Evolutionary conservation across 768 basidiomycete species (phyloP), one percentile per base, ranked within the genome.

Genomic region (Hypsizygus marmoreus): DNA sequence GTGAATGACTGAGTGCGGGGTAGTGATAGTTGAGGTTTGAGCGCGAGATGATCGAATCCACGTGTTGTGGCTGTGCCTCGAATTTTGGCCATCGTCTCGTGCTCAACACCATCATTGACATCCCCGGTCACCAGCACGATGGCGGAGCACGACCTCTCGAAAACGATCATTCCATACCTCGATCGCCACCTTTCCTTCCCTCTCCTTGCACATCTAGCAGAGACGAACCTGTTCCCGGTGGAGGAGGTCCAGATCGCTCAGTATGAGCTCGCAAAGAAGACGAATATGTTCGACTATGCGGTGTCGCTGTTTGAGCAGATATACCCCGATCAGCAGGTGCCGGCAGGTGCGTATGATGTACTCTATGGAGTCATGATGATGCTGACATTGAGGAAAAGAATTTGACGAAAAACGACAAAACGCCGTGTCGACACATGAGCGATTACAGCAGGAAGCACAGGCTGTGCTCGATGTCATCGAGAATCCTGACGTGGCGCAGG

Each of bases 221-320:
- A 89, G 53, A 80, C 76, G 6, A 79, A 80, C 12, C 67, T 88
- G 25, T 97, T 93, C 66, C 77, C 90, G 1, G 73, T 78, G 19
- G 77, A 88, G 32, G 82, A 97, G 55, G 79, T 97, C 47, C 82
- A 84, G 47, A 71, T 81, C 26, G 95, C 95, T 25, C 95, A 95
- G 71, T 95, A 95, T 86, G 93, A 97, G 60, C 84, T 97, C 41
- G 90, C 92, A 45, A 95, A 91, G 63, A 89, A 86, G 53, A 98
- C 95, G 38, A 97, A 98, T 68, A 97, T 97, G 94, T 86, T 95
- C 47, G 94, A 95, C 66, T 98, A 94, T 61, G 85, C 89, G 20
- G 80, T 85, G 51, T 77, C 76, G 54, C 70, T 97, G 57, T 91
- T 91, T 58, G 71, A 84, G 57, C 82, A 91, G 69, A 68, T 92